Conservation (phyloP, 805 yeast genomes). For the Komagataella pseudopastoris region DNA sequence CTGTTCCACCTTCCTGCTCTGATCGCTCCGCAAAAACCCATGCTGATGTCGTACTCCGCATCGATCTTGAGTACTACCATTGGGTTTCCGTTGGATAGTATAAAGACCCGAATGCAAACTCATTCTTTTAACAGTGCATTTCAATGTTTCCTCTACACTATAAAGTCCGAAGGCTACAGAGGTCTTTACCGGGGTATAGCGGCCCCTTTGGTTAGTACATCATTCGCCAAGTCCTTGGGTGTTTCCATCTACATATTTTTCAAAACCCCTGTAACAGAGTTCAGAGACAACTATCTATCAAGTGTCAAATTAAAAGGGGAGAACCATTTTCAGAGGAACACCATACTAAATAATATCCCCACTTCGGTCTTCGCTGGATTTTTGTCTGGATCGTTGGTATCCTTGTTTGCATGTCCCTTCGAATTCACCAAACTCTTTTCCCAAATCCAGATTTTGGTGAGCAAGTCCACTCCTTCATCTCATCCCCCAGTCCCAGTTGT, state of each 20-base stretch:
- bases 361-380: slow-evolving; percentile 42
- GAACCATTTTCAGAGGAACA: slow-evolving; percentile 4
- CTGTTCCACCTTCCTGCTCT: slow-evolving; percentile 31
- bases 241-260: slow-evolving; percentile 48
- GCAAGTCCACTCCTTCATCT: slow-evolving; percentile 10
- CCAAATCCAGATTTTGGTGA: slow-evolving; percentile 46
- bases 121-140: slow-evolving; percentile 43
- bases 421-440: slow-evolving; percentile 76
- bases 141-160: slow-evolving; percentile 45
- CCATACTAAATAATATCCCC: slow-evolving; percentile 26
- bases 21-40: slow-evolving; percentile 38
- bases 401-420: slow-evolving; percentile 68
- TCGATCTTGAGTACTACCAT: slow-evolving; percentile 50
- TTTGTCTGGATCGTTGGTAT: slow-evolving; percentile 50
- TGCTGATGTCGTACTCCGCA: slow-evolving; percentile 49
- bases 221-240: slow-evolving; percentile 50
- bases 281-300: neutral
- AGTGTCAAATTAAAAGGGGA: slow-evolving; percentile 1
- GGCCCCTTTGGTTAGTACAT: slow-evolving; percentile 59
- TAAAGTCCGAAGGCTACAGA: slow-evolving; percentile 43
- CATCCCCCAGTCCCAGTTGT: slow-evolving; percentile 9
- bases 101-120: slow-evolving; percentile 79
- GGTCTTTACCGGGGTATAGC: slow-evolving; percentile 70
- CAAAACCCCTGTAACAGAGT: slow-evolving; percentile 27
- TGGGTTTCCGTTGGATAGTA: slow-evolving; percentile 82